These are phyloP conservation scores for Strobilomyces dryophilus DNA, from an alignment of 768 basidiomycete species.

Conservation along the genomic window DNA sequence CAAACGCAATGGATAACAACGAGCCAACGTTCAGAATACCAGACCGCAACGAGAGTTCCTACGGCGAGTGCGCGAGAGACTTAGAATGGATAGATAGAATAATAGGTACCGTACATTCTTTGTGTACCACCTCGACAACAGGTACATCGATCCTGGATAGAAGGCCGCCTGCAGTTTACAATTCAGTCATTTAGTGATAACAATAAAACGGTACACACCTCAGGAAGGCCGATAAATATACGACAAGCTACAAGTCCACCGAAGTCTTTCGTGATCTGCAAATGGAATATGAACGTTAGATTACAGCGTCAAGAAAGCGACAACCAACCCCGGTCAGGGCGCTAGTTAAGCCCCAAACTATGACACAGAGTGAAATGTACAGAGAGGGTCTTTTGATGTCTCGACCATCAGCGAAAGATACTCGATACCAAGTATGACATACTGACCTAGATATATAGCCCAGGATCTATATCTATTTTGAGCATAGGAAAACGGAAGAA, in stretches of 20 bases:
- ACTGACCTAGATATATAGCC: no score
- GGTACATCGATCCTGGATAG: constrained; percentile 46
- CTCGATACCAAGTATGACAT: background rate
- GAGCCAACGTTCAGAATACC: constrained; percentile 58
- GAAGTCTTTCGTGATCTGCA: constrained; percentile 51
- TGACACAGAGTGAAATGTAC: constrained; percentile 57
- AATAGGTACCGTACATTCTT: constrained; percentile 26
- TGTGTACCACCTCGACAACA: constrained; percentile 44
- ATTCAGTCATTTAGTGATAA: no score
- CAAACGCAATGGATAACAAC: constrained; percentile 64
- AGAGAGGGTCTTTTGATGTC: constrained; percentile 45
- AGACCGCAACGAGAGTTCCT: constrained; percentile 64
- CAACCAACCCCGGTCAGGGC: constrained; percentile 53
- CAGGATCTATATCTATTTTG: background rate
- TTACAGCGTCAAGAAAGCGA: background rate
- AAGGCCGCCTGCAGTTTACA: constrained; percentile 26
- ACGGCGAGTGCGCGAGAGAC: background rate
- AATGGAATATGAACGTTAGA: background rate
- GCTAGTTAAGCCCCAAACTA: constrained; percentile 61
- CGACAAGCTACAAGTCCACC: constrained; percentile 53
- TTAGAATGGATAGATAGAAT: no score
- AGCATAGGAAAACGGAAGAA: background rate
- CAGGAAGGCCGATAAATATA: constrained; percentile 60
- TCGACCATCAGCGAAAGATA: no score
- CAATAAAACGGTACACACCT: constrained; percentile 27